Conservation (phyloP, 1,139 yeast genomes). For the Debaryomyces robertsiae region DNA sequence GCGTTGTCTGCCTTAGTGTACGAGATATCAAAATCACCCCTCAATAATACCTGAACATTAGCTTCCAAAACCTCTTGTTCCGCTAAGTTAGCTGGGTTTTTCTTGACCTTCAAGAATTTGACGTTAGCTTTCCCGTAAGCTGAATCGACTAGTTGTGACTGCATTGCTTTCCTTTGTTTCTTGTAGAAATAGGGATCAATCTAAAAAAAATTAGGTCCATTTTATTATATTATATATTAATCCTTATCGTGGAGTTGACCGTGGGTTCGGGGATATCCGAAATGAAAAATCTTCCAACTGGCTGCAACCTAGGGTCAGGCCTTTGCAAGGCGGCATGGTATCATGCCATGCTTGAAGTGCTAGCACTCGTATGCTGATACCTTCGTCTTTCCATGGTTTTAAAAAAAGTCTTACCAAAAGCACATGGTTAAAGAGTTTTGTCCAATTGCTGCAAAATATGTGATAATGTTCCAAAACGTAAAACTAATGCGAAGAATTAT, state of each 20-base stretch:
- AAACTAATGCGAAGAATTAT: too few relatives aligned
- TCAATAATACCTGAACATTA: constrained; percentile 71
- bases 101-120: constrained; percentile 83
- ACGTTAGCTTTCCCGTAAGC: constrained; percentile 92
- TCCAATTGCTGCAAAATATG: too few relatives aligned
- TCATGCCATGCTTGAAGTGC: too few relatives aligned
- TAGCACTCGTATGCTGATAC: too few relatives aligned
- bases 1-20: constrained; percentile 88
- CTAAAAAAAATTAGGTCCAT: neutral
- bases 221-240: neutral
- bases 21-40: constrained; percentile 75
- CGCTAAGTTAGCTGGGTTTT: constrained; percentile 67
- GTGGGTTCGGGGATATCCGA: neutral
- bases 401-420: too few relatives aligned
- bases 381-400: too few relatives aligned
- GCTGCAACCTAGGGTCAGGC: too few relatives aligned
- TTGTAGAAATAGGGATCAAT: too few relatives aligned
- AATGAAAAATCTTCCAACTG: neutral
- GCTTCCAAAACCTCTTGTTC: constrained; percentile 84
- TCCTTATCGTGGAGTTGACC: constrained; percentile 1
- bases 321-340: too few relatives aligned
- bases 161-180: too few relatives aligned
- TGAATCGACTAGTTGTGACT: constrained; percentile 42
- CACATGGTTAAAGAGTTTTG: too few relatives aligned
- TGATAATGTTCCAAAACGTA: too few relatives aligned